These are phyloP conservation scores for Boletus reticulatus DNA, from an alignment of 768 basidiomycete species.

Conservation along the genomic window DNA sequence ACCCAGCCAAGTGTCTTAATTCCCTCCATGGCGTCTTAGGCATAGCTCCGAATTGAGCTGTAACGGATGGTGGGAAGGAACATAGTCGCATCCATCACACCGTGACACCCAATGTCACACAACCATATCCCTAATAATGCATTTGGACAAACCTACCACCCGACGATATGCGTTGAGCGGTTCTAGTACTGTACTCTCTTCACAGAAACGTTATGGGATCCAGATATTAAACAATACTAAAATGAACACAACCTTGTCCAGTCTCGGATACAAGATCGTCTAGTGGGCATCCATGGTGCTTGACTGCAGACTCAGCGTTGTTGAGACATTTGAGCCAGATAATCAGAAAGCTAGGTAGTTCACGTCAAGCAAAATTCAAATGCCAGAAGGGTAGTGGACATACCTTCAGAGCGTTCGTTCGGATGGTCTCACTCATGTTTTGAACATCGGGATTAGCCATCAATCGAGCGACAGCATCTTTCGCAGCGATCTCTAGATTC, in stretches of 20 bases:
- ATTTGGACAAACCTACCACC: no score
- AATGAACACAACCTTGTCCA: constrained; percentile 2
- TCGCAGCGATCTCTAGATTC: constrained; percentile 60
- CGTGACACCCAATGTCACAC: no score
- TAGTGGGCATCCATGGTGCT: neutral
- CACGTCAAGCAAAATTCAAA: neutral
- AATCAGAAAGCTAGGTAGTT: constrained; percentile 53
- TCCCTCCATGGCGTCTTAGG: no score
- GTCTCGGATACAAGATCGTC: neutral
- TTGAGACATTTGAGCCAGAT: constrained; percentile 66
- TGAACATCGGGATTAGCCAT: constrained; percentile 87
- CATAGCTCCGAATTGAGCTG: no score
- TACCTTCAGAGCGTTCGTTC: constrained; percentile 82
- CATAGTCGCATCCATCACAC: no score
- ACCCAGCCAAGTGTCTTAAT: no score
- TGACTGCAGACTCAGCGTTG: constrained; percentile 29
- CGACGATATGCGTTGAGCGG: no score
- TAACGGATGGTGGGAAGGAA: no score
- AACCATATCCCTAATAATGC: no score
- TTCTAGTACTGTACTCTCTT: neutral
- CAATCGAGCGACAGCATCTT: constrained; percentile 71
- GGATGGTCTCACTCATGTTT: constrained; percentile 74
- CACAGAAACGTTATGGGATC: constrained; percentile 2
- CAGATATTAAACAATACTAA: constrained; percentile 13
- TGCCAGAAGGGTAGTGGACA: constrained; percentile 17